Base-by-base conservation (phyloP, 148 eudicot genomes). In the Rhododendron ovatum region DNA sequence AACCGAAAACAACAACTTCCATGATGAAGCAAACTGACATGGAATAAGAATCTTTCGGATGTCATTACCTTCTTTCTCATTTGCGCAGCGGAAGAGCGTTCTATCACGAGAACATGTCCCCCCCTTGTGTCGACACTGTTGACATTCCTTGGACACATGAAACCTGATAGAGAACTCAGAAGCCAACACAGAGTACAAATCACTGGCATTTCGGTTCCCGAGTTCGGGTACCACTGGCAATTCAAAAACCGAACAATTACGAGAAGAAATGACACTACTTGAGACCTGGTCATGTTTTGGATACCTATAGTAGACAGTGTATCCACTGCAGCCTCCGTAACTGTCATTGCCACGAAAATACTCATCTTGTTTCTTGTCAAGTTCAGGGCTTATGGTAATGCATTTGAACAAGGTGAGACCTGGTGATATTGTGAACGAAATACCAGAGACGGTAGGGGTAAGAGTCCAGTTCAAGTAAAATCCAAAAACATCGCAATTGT, bases 331-430 rank as follows among this genome's bases (percentile, higher is more conserved):
- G 37, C 30, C 41, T 41, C 33, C 41, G 47, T 39, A 57, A 37
- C 61, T 26, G 17, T 28, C 22, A 51, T 78, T 59, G 30, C 51
- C 78, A 50, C 26, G 33, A 28, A 57, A 75, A 28, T 13, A 17
- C 15, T 76, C 41, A 8, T 20, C 2, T 15, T n/a, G 33, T 37
- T 78, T 57, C 28, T 8, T 7, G 30, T 80, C 8, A 41, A 0
- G 1, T 15, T 15, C 9, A 41, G 26, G 0, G 2, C 24, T 47
- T 22, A 0, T 12, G 37, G 13, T 82, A 0, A 17, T 75, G 63
- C 93, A 92, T 48, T 55, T 89, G 87, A 86, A 90, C 28, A 92
- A 13, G 22, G 90, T 82, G 82, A 83, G 50, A 50, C 28, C 81
- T 4, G 2, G 47, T 48, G 81, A 37, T 10, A 45, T 2, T 2